Conservation (phyloP, 768 basidiomycete species). For the Panellus pusillus region DNA sequence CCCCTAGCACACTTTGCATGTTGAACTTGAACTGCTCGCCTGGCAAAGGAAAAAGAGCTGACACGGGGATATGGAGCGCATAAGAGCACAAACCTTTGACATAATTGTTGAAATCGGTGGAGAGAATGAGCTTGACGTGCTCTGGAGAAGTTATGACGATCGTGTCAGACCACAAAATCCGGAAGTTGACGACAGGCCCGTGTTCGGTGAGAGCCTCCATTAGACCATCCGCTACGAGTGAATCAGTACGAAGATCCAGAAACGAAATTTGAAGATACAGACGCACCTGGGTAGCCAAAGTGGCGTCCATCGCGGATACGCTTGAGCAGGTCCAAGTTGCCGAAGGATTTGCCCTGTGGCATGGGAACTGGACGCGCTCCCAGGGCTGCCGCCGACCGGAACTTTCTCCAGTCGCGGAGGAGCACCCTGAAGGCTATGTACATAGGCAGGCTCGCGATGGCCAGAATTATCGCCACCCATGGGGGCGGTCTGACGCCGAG, state of each 20-base stretch:
- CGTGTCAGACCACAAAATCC: conserved; percentile 19
- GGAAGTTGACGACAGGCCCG: conserved; percentile 19
- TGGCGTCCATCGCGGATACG: conserved; percentile 21
- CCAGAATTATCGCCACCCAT: not conserved
- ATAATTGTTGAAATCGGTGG: conserved; percentile 29
- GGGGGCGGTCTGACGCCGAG: not conserved
- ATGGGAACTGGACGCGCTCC: conserved; percentile 28
- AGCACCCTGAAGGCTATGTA: not conserved
- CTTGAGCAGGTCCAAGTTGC: conserved; percentile 31
- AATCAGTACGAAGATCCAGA: not conserved
- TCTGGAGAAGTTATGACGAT: conserved; percentile 24
- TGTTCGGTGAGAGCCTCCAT: conserved; percentile 3
- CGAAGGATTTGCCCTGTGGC: conserved; percentile 25
- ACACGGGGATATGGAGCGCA: not conserved
- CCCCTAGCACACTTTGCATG: conserved; percentile 18
- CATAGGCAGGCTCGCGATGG: conserved; percentile 3
- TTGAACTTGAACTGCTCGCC: conserved; percentile 13
- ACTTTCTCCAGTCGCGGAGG: conserved; percentile 1
- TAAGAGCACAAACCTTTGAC: conserved; percentile 22
- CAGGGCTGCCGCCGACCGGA: conserved; percentile 9
- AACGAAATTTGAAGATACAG: not conserved
- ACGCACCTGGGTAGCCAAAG: conserved; percentile 33
- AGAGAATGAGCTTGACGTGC: conserved; percentile 28
- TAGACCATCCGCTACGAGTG: conserved; percentile 10
- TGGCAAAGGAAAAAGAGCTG: not conserved